These are phyloP conservation scores for Entelexis sorbosivorans DNA, from an alignment of 1,139 yeast genomes.

Conservation along the genomic window DNA sequence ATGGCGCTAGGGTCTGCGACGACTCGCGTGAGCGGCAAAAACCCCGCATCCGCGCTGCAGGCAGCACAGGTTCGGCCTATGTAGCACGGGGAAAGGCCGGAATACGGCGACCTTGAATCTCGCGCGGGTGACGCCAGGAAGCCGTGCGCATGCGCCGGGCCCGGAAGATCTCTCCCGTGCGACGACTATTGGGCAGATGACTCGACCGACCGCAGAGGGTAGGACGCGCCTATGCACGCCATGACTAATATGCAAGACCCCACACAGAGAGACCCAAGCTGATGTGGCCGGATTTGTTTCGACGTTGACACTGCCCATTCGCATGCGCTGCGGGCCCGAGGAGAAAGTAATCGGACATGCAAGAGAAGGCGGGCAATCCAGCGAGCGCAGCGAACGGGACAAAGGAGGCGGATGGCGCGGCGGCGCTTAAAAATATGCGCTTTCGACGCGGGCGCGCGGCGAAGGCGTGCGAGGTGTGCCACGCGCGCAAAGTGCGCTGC, in stretches of 20 bases:
- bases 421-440: constrained; percentile 10
- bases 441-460: constrained; percentile 24
- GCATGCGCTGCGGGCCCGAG: not conserved
- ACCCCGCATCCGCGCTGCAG: no score
- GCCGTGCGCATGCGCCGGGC: no score
- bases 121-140: no score
- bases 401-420: not conserved
- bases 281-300: not conserved
- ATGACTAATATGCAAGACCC: not conserved
- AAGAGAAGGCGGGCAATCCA: not conserved
- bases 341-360: not conserved
- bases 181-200: not conserved
- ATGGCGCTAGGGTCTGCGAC: no score
- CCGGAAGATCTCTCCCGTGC: not conserved
- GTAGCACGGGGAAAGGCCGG: no score
- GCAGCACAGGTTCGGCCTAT: no score
- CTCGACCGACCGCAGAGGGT: not conserved
- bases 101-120: no score
- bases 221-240: not conserved
- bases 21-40: no score
- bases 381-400: not conserved
- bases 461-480: constrained; percentile 35
- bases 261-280: not conserved
- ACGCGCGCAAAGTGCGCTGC: constrained; percentile 62
- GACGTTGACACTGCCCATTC: not conserved